phyloP scores from a whole-genome alignment of 768 basidiomycete species.

The Pulveroboletus sp. region DNA sequence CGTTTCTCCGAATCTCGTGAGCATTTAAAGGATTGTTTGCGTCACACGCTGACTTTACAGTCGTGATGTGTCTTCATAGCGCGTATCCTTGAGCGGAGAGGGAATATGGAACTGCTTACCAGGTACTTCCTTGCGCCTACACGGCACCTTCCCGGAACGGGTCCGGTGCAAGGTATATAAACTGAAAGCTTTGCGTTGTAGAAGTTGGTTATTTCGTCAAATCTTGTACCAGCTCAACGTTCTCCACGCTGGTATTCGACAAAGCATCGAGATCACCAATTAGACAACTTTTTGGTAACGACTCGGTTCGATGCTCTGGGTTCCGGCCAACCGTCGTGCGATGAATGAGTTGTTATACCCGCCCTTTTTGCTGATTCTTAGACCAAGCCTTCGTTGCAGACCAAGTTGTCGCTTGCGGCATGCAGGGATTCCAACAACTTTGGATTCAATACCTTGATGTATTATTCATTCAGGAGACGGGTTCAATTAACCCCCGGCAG shows the following conservation, averaged over 20 bases:
- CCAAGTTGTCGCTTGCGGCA: slow-evolving; percentile 69
- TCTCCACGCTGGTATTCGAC: slow-evolving; percentile 54
- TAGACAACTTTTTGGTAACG: slow-evolving; percentile 59
- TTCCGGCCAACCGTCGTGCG: slow-evolving; percentile 63
- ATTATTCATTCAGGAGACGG: slow-evolving; percentile 72
- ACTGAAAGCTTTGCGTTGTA: not conserved
- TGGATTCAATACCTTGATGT: slow-evolving; percentile 80
- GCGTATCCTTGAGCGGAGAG: slow-evolving; percentile 61
- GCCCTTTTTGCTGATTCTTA: not conserved
- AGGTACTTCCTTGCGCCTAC: slow-evolving; percentile 66
- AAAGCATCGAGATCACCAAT: slow-evolving; percentile 58
- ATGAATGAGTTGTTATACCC: slow-evolving; percentile 44
- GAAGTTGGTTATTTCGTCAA: not conserved
- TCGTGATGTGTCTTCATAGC: slow-evolving; percentile 29
- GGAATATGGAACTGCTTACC: slow-evolving; percentile 47
- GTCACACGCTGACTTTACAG: not conserved
- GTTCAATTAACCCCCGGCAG: slow-evolving; percentile 77
- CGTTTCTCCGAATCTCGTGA: slow-evolving; percentile 77
- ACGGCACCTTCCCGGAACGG: slow-evolving; percentile 54
- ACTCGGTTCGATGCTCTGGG: slow-evolving; percentile 47
- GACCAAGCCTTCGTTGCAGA: not conserved
- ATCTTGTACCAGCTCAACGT: slow-evolving; percentile 44
- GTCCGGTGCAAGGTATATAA: slow-evolving; percentile 56
- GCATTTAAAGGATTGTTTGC: slow-evolving; percentile 23
- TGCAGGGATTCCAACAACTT: slow-evolving; percentile 81